phyloP scores from a whole-genome alignment of 2,329 filamentous ascomycete genomes.

The Beauveria bassiana region DNA sequence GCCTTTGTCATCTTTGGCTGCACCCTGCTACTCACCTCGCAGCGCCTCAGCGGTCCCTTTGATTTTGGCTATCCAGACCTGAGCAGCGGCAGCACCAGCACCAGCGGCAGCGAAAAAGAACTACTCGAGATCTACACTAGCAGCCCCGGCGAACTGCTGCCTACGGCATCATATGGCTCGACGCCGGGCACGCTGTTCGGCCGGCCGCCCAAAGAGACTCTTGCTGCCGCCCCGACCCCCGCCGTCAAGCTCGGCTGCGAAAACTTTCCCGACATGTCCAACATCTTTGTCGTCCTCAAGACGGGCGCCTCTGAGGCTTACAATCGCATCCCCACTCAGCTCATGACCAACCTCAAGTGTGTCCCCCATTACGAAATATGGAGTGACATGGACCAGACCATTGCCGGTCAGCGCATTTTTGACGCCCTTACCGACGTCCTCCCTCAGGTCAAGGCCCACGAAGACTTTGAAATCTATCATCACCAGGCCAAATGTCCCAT shows the following conservation, averaged over 20 bases:
- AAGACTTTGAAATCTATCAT: constrained; percentile 45
- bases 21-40: constrained; percentile 26
- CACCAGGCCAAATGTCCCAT: constrained; percentile 37
- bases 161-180: neutral
- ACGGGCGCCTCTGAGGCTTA: constrained; percentile 49
- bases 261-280: constrained; percentile 35
- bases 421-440: constrained; percentile 40
- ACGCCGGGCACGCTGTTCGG: neutral
- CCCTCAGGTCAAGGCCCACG: constrained; percentile 33
- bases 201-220: neutral
- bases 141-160: constrained; percentile 1
- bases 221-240: neutral
- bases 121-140: neutral
- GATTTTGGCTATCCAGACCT: constrained; percentile 16
- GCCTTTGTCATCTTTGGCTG: constrained; percentile 22
- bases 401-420: constrained; percentile 36
- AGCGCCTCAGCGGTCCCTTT: constrained; percentile 22
- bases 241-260: constrained; percentile 25
- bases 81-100: neutral
- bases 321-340: constrained; percentile 44
- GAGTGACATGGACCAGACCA: constrained; percentile 44
- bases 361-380: constrained; percentile 47
- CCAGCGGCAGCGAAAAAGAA: neutral
- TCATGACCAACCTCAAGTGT: constrained; percentile 45
- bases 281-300: constrained; percentile 46